Percentiles rank a stretch among this genome's conserved stretches.
Conservation (phyloP, 148 eudicot genomes). For the Cornus controversa region DNA sequence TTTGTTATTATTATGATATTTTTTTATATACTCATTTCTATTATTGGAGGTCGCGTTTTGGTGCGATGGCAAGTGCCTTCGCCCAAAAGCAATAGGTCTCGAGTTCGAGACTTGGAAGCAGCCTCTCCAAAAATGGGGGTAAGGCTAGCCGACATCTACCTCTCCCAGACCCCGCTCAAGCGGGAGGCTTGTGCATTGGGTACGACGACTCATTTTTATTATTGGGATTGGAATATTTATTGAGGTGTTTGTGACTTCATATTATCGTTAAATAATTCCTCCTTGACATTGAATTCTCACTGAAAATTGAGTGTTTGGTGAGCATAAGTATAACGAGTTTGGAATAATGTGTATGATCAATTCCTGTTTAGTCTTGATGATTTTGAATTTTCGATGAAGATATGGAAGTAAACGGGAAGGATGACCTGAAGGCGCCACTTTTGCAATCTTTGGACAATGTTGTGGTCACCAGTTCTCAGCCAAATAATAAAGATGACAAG, state of each 20-base stretch:
- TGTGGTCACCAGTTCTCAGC: slow-evolving; percentile 29
- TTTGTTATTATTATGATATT: too few species aligned
- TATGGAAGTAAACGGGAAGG: slow-evolving; percentile 62
- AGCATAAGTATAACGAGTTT: not conserved
- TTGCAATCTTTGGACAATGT: slow-evolving; percentile 44
- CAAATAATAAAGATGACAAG: slow-evolving; percentile 28
- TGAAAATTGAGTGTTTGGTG: not conserved
- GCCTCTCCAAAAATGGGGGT: too few species aligned
- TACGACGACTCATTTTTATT: too few species aligned
- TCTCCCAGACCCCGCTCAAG: too few species aligned
- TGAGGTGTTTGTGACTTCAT: not conserved
- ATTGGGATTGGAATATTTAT: not conserved
- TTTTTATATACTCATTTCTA: too few species aligned
- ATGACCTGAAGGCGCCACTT: slow-evolving; percentile 56
- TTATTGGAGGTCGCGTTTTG: too few species aligned
- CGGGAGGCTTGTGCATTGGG: too few species aligned
- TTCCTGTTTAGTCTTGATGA: slow-evolving; percentile 21
- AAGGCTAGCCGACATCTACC: too few species aligned
- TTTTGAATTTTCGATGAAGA: slow-evolving; percentile 17
- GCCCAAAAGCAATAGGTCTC: too few species aligned
- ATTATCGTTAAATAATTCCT: too few species aligned
- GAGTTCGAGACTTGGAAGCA: too few species aligned
- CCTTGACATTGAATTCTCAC: not conserved
- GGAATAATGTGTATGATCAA: not conserved
- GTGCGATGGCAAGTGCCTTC: too few species aligned